Base-by-base conservation (phyloP, 495 filamentous ascomycete genomes). In the Penicillium simplicissimum region DNA sequence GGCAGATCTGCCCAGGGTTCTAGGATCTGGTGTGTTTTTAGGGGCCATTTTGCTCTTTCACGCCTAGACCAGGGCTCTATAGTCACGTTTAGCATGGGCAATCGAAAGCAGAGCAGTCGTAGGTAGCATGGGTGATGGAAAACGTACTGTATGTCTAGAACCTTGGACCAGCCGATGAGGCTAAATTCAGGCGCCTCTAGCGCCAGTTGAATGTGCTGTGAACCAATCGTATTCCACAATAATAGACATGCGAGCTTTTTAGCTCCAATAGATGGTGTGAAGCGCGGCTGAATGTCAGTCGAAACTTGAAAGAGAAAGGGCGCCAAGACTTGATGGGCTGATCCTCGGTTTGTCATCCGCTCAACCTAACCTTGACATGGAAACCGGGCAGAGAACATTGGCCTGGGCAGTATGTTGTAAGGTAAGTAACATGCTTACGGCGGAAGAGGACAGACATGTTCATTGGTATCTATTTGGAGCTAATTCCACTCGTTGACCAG, bases 1-100 rank as follows among this genome's bases (percentile, higher is more conserved):
- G 38, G 59, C 37, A 49, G 66, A 33, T 36, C 58, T 58, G 17
- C 68, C 68, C 15, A 71, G 57, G 36, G 57, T 49, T 38, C 64
- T 71, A 7, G 55, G 55, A 48, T 58, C 52, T 6, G 61, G 48
- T 21, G 59, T 55, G 14, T 53, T 55, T 38, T 63, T 61, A 33
- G 61, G 52, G 1, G 65, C 19, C 67, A 70, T 70, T 28, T 40
- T 45, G 37, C 14, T 11, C 4, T 13, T 1, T 1, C 21, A 3
- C 4, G 21, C 1, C 34, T 21, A n/a, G 13, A 4, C 15, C 1
- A 21, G 8, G 9, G 13, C 31, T 53, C 13, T 14, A 17, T 13
- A 21, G 17, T 17, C 7, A 15, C 4, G 4, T 10, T 36, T 6
- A 35, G 31, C 33, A 36, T 36, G 33, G 19, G 8, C 10, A 14